Conservation (phyloP, 495 filamentous ascomycete species). For the Penicillium roqueforti region DNA sequence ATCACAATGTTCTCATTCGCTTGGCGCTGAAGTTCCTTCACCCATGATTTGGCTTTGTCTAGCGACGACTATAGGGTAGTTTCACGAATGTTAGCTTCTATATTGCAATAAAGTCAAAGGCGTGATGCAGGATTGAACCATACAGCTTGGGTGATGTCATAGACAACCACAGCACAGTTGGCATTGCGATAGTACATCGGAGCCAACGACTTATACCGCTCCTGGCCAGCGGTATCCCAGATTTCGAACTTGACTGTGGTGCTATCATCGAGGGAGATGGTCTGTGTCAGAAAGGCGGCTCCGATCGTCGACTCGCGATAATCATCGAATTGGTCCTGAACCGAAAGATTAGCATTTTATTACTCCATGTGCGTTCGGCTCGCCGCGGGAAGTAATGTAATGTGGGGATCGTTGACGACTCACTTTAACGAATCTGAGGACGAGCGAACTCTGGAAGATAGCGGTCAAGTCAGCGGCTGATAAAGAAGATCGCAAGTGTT, state of each 20-base stretch:
- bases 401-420: conserved; percentile 15
- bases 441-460: conserved; percentile 77
- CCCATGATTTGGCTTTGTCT: conserved; percentile 98
- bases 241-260: conserved; percentile 99
- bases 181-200: conserved; percentile 99
- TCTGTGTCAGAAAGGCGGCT: conserved; percentile 97
- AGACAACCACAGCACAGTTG: conserved; percentile 98
- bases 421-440: conserved; percentile 97
- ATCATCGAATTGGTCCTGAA: conserved; percentile 98
- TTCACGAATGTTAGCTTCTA: conserved; percentile 2
- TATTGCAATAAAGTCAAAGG: not conserved
- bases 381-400: not conserved
- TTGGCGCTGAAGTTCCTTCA: conserved; percentile 98
- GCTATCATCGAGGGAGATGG: conserved; percentile 92
- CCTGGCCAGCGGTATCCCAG: conserved; percentile 98
- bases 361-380: not conserved
- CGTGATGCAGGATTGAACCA: conserved; percentile 20
- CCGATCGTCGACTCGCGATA: conserved; percentile 99
- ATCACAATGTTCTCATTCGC: conserved; percentile 99
- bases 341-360: conserved; percentile 7
- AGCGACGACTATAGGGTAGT: conserved; percentile 66
- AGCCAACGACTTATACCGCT: conserved; percentile 95
- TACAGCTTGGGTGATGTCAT: conserved; percentile 99
- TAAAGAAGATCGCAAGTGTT: conserved; percentile 18
- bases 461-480: conserved; percentile 32